phyloP scores from a whole-genome alignment of 306 rosid genomes.

The Malus asiatica region DNA sequence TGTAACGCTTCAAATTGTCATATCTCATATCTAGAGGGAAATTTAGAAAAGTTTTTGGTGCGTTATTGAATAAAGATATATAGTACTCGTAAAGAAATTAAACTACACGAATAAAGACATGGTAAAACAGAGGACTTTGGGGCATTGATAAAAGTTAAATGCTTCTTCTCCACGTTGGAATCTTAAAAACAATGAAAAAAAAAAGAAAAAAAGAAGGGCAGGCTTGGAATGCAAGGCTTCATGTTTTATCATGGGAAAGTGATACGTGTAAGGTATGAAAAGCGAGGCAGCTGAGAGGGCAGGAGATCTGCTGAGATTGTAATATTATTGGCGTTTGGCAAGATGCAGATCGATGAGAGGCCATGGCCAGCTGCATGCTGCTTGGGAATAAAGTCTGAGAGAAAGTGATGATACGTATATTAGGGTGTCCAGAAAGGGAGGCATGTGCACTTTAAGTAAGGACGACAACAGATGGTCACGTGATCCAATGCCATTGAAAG shows the following conservation, averaged over 20 bases:
- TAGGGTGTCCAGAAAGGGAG: constrained; percentile 12
- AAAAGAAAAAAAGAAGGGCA: neutral
- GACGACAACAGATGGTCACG: constrained; percentile 24
- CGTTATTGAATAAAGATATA: neutral
- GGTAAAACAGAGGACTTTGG: neutral
- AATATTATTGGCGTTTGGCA: neutral
- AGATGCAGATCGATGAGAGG: neutral
- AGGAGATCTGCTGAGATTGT: neutral
- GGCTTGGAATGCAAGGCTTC: constrained; percentile 37
- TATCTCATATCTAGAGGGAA: neutral
- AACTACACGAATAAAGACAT: neutral
- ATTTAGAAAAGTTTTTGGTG: neutral
- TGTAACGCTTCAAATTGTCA: neutral
- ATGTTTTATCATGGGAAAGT: neutral
- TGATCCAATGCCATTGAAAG: constrained; percentile 37
- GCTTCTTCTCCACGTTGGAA: constrained; percentile 31
- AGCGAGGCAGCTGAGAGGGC: neutral
- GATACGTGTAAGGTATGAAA: constrained; percentile 1
- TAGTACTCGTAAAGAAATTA: neutral
- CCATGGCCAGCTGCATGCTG: neutral
- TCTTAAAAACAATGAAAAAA: constrained; percentile 6
- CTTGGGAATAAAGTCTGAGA: constrained; percentile 25
- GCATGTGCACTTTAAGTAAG: constrained; percentile 53
- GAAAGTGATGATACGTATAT: neutral
- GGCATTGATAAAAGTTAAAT: neutral